phyloP scores from a whole-genome alignment of 2,329 filamentous ascomycete species.

The Akanthomyces lecanii region DNA sequence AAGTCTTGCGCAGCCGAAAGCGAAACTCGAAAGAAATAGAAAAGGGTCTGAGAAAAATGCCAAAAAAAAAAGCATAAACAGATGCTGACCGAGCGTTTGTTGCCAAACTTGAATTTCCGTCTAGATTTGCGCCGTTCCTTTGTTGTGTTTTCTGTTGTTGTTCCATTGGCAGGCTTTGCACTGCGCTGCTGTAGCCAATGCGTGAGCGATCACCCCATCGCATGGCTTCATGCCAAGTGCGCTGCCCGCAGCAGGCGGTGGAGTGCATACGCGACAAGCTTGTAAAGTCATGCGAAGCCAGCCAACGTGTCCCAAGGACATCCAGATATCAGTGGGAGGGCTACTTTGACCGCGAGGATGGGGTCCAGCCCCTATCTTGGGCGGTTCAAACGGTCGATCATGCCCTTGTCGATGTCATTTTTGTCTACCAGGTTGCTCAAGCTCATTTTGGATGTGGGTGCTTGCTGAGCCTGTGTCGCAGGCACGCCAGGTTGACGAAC shows the following conservation, averaged over 20 bases:
- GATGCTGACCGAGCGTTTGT: conserved; percentile 25
- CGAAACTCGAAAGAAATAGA: conserved; percentile 13
- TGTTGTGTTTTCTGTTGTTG: background rate
- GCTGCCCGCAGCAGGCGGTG: conserved; percentile 12
- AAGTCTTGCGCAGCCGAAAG: conserved; percentile 14
- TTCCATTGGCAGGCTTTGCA: background rate
- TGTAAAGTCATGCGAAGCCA: background rate
- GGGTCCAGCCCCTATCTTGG: conserved; percentile 19
- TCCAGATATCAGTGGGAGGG: conserved; percentile 11
- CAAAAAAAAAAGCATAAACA: conserved; percentile 5
- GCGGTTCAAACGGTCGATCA: conserved; percentile 50
- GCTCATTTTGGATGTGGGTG: conserved; percentile 46
- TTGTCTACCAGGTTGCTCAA: conserved; percentile 48
- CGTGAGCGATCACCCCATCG: background rate
- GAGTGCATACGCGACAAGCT: background rate
- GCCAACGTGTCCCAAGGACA: conserved; percentile 6
- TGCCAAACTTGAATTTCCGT: conserved; percentile 28
- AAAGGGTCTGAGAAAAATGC: conserved; percentile 4
- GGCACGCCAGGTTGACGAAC: conserved; percentile 26
- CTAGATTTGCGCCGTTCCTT: conserved; percentile 16
- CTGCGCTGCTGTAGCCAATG: background rate
- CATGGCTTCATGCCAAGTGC: background rate
- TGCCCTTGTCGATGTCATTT: conserved; percentile 52
- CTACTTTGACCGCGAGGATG: background rate
- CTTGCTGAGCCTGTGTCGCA: conserved; percentile 23